A percentile compares a stretch with the other conserved stretches of the same genome.
phyloP scores from a whole-genome alignment of 768 basidiomycete genomes.

The Hypsizygus marmoreus region DNA sequence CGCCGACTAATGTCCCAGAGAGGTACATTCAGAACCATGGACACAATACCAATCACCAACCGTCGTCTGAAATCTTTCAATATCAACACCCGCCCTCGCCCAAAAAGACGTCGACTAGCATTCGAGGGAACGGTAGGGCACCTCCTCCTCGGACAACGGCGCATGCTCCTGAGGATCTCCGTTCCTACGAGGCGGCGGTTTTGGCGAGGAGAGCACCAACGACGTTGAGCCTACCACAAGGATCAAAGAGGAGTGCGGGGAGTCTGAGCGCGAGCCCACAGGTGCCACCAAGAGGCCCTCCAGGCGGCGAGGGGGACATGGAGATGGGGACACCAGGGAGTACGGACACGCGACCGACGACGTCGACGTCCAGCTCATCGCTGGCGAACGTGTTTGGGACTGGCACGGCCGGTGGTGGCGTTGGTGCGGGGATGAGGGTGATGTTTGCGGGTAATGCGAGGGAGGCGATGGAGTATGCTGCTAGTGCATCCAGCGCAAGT shows the following conservation, averaged over 20 bases:
- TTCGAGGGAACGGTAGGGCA: not conserved
- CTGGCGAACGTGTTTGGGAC: conserved; percentile 42
- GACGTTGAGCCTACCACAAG: conserved; percentile 55
- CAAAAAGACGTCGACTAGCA: conserved; percentile 19
- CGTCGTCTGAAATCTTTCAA: not conserved
- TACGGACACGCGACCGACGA: conserved; percentile 17
- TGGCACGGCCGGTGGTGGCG: conserved; percentile 1
- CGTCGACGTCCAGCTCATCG: conserved; percentile 27
- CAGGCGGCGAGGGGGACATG: not conserved
- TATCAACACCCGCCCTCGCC: not conserved
- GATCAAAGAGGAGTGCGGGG: conserved; percentile 35
- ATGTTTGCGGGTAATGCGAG: not conserved
- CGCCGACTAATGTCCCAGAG: conserved; percentile 48
- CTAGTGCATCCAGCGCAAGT: not conserved
- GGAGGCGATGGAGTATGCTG: conserved; percentile 2
- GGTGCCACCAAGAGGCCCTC: conserved; percentile 7
- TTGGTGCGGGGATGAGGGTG: not conserved
- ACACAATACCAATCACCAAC: conserved; percentile 1
- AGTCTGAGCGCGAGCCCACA: too few species aligned
- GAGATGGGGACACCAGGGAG: not conserved
- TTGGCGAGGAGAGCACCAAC: conserved; percentile 38
- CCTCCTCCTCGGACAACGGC: conserved; percentile 44
- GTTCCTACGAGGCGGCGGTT: conserved; percentile 75
- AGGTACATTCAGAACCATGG: conserved; percentile 10
- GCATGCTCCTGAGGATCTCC: conserved; percentile 61